Evolutionary conservation across 345 rosid species (phyloP).

Genomic region (Gossypium stocksii): DNA sequence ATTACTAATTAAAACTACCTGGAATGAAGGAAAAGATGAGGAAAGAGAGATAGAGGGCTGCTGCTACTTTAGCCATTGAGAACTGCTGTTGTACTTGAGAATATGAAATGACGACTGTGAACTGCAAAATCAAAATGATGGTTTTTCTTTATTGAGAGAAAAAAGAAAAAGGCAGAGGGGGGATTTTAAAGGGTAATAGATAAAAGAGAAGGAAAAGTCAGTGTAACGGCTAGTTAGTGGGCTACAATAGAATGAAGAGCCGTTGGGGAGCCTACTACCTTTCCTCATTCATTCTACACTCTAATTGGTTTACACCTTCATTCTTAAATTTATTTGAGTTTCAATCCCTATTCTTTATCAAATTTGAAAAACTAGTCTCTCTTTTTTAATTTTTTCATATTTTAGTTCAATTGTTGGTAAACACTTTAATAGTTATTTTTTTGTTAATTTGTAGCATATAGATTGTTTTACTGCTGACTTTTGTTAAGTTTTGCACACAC

Average conservation of each 20-base stretch:
- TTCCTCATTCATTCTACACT: neutral
- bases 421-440: too few relatives aligned
- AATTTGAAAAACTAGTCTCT: too few relatives aligned
- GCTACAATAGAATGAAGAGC: neutral
- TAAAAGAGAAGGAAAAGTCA: neutral
- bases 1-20: slow-evolving; percentile 13
- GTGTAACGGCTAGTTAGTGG: slow-evolving; percentile 18
- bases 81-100: neutral
- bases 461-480: too few relatives aligned
- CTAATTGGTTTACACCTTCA: neutral
- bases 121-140: neutral
- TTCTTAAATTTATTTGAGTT: neutral
- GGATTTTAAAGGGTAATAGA: neutral
- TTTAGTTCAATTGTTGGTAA: too few relatives aligned
- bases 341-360: neutral
- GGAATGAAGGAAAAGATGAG: slow-evolving; percentile 28
- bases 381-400: too few relatives aligned
- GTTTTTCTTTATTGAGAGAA: too few relatives aligned
- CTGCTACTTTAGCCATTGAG: slow-evolving; percentile 23
- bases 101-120: neutral
- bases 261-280: neutral
- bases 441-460: too few relatives aligned
- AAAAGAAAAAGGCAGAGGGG: neutral
- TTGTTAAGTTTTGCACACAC: too few relatives aligned
- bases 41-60: slow-evolving; percentile 12